Conservation (phyloP, 257 asterid genomes). For the Marsdenia floribunda region DNA sequence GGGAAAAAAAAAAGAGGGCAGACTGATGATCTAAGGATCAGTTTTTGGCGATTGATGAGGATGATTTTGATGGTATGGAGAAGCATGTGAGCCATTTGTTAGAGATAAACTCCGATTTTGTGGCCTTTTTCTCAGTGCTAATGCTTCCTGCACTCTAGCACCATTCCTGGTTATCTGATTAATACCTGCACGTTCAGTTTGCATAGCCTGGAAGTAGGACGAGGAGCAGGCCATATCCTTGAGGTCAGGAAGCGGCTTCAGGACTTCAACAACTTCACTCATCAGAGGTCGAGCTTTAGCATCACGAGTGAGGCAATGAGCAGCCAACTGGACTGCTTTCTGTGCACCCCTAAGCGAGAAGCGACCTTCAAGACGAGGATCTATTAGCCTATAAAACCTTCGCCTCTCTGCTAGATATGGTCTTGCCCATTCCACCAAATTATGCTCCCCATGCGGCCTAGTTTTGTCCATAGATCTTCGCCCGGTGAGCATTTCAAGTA, state of each 20-base stretch:
- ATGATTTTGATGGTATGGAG: slow-evolving; percentile 34
- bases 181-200: slow-evolving; percentile 29
- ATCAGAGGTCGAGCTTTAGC: slow-evolving; percentile 62
- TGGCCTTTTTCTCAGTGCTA: slow-evolving; percentile 27
- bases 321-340: slow-evolving; percentile 53
- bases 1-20: not conserved
- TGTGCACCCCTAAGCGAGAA: slow-evolving; percentile 67
- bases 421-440: slow-evolving; percentile 70
- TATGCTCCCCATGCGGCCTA: slow-evolving; percentile 54
- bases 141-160: slow-evolving; percentile 29
- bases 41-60: slow-evolving; percentile 43
- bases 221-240: slow-evolving; percentile 60
- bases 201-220: slow-evolving; percentile 59
- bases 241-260: slow-evolving; percentile 48
- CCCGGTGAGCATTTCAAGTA: slow-evolving; percentile 65
- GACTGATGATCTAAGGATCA: slow-evolving; percentile 16
- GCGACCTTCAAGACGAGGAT: slow-evolving; percentile 66
- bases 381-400: slow-evolving; percentile 51
- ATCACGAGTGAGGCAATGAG: slow-evolving; percentile 64
- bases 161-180: slow-evolving; percentile 28
- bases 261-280: slow-evolving; percentile 68
- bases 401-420: slow-evolving; percentile 55
- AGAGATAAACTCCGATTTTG: slow-evolving; percentile 40
- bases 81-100: slow-evolving; percentile 38
- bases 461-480: slow-evolving; percentile 69